phyloP scores from a whole-genome alignment of 2,329 filamentous ascomycete genomes.

The Colletotrichum chrysophilum region DNA sequence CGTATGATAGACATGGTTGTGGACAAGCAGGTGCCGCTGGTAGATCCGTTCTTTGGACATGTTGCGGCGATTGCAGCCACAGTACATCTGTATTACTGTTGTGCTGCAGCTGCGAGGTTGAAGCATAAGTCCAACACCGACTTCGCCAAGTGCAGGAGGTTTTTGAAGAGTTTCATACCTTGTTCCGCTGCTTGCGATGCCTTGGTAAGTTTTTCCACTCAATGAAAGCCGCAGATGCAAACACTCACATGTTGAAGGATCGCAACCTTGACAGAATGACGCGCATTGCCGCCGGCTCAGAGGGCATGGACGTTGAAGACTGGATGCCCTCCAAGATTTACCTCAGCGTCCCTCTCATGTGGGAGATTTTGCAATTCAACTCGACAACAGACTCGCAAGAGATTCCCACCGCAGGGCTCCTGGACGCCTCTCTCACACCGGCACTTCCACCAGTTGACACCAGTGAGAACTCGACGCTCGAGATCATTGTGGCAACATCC shows the following conservation, averaged over 20 bases:
- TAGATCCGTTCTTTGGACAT: conserved; percentile 58
- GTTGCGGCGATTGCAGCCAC: conserved; percentile 57
- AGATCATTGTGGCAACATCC: conserved; percentile 56
- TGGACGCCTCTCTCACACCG: conserved; percentile 46
- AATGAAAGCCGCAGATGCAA: not conserved
- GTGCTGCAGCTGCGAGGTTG: conserved; percentile 50
- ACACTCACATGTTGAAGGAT: conserved; percentile 37
- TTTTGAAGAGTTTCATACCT: conserved; percentile 52
- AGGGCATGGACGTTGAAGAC: conserved; percentile 52
- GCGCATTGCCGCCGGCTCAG: conserved; percentile 52
- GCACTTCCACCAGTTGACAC: conserved; percentile 31
- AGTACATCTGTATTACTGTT: conserved; percentile 59
- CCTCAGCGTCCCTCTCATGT: conserved; percentile 57
- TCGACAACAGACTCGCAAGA: conserved; percentile 41
- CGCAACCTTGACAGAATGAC: conserved; percentile 53
- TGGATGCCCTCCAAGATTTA: conserved; percentile 59
- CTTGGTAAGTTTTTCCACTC: conserved; percentile 39
- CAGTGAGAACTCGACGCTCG: conserved; percentile 44
- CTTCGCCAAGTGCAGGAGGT: conserved; percentile 54
- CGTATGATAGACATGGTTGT: conserved; percentile 59
- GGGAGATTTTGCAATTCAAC: conserved; percentile 56
- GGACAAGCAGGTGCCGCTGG: conserved; percentile 52
- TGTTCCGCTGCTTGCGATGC: conserved; percentile 50
- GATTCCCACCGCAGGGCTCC: conserved; percentile 39
- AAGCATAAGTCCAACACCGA: conserved; percentile 58